Evolutionary conservation across 2,329 filamentous ascomycete species (phyloP).

Genomic region (Cladosporium sp.): DNA sequence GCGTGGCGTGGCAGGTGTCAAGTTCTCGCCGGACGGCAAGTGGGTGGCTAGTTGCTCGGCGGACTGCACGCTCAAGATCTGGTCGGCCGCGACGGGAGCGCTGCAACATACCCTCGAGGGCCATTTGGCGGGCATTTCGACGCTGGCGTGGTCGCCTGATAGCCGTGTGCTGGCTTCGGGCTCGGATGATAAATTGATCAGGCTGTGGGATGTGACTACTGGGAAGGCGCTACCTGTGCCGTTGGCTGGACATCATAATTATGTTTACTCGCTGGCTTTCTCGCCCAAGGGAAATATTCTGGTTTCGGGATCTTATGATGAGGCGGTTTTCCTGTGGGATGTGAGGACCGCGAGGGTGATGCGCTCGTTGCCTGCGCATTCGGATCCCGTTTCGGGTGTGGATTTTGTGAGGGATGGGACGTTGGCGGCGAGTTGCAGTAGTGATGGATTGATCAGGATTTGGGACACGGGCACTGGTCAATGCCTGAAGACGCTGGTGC

Average conservation of each 20-base stretch:
- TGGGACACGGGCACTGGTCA: slow-evolving; percentile 97
- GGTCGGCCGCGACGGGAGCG: slow-evolving; percentile 72
- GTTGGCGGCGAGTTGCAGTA: slow-evolving; percentile 83
- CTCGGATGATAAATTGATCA: slow-evolving; percentile 92
- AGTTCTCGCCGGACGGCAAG: slow-evolving; percentile 83
- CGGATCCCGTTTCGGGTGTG: slow-evolving; percentile 88
- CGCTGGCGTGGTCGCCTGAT: slow-evolving; percentile 91
- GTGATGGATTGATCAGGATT: slow-evolving; percentile 85
- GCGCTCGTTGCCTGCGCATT: slow-evolving; percentile 88
- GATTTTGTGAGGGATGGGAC: slow-evolving; percentile 93
- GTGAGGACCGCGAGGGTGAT: slow-evolving; percentile 82
- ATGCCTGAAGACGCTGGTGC: slow-evolving; percentile 88
- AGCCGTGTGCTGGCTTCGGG: slow-evolving; percentile 82
- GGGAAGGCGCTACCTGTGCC: slow-evolving; percentile 56
- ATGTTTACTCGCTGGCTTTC: slow-evolving; percentile 90
- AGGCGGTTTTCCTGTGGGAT: slow-evolving; percentile 96
- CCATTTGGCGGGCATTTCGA: slow-evolving; percentile 87
- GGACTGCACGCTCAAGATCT: slow-evolving; percentile 87
- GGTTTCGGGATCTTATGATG: slow-evolving; percentile 91
- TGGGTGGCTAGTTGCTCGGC: slow-evolving; percentile 86
- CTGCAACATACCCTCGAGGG: slow-evolving; percentile 87
- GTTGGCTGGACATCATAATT: slow-evolving; percentile 88
- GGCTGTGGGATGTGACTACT: slow-evolving; percentile 73
- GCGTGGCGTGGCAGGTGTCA: slow-evolving; percentile 75
- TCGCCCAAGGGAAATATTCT: slow-evolving; percentile 98